A percentile compares a stretch with the other conserved stretches of the same genome.
These are phyloP conservation scores for Apostasia shenzhenica DNA, from an alignment of 106 monocot genomes.

Conservation along the genomic window DNA sequence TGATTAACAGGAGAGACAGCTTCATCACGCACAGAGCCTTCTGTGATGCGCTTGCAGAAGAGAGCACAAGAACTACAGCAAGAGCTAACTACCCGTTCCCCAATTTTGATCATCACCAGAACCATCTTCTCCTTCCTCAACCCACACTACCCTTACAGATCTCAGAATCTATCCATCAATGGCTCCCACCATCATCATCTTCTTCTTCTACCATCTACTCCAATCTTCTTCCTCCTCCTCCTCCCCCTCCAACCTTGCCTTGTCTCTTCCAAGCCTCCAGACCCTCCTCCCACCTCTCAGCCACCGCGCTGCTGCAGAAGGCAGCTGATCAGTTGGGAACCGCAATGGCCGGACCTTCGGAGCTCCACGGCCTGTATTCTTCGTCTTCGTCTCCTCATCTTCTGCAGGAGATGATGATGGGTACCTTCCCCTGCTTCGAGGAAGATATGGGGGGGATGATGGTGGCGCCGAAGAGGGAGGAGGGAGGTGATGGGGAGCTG, in stretches of 20 bases:
- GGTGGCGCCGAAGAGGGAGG: neutral
- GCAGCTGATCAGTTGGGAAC: slow-evolving; percentile 22
- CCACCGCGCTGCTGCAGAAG: slow-evolving; percentile 33
- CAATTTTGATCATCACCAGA: neutral
- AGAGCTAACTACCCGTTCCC: neutral
- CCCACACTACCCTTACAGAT: neutral
- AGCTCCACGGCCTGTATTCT: neutral
- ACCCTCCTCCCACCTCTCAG: slow-evolving; percentile 15
- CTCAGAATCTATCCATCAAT: no score
- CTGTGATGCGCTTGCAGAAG: slow-evolving; percentile 13
- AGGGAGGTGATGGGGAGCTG: neutral
- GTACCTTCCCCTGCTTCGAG: neutral
- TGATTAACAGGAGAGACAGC: slow-evolving; percentile 14
- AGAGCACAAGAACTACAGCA: neutral
- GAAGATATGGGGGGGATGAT: neutral
- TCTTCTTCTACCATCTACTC: neutral
- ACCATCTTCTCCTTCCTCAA: neutral
- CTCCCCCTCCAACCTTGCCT: neutral
- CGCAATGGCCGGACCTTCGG: slow-evolving; percentile 1
- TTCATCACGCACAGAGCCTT: slow-evolving; percentile 18
- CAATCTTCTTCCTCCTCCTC: neutral
- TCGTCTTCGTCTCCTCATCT: neutral
- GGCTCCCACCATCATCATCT: neutral
- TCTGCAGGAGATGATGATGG: neutral
- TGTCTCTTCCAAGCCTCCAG: neutral